Evolutionary conservation across 2,329 filamentous ascomycete species (phyloP).

Genomic region (Colletotrichum sp.): DNA sequence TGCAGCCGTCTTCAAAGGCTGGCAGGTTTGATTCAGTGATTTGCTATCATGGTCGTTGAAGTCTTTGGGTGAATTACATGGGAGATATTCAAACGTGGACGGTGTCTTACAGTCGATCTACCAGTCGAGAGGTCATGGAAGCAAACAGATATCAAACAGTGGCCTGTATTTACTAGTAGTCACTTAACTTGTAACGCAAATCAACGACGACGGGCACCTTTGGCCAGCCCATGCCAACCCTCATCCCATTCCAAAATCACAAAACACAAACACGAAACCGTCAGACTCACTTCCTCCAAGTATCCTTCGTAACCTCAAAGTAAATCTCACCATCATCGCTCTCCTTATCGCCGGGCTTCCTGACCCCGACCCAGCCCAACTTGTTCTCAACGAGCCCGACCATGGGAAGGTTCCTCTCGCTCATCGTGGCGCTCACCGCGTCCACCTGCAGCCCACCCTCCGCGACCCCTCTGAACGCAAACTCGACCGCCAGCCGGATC

Average conservation of each 20-base stretch:
- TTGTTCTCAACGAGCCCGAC: constrained; percentile 25
- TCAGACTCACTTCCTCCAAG: constrained; percentile 17
- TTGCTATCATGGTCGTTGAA: background rate
- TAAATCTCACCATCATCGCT: constrained; percentile 24
- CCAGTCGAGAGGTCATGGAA: background rate
- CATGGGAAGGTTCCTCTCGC: constrained; percentile 28
- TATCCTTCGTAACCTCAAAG: constrained; percentile 26
- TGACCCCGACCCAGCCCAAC: constrained; percentile 25
- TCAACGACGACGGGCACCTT: background rate
- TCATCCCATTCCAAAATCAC: background rate
- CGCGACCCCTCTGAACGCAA: constrained; percentile 25
- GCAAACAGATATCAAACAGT: background rate
- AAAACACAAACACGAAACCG: background rate
- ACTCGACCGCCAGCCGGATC: constrained; percentile 28
- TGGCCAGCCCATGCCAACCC: background rate
- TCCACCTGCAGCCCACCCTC: constrained; percentile 31
- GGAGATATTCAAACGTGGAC: background rate
- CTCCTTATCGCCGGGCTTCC: background rate
- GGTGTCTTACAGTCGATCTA: background rate
- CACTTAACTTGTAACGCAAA: background rate
- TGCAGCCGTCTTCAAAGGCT: background rate
- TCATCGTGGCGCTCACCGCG: constrained; percentile 29
- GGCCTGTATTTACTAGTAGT: background rate
- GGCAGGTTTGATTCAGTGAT: background rate
- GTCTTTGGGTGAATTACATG: background rate